phyloP scores from a whole-genome alignment of 108 stramenopile genomes.

The Cyclotella atomus region DNA sequence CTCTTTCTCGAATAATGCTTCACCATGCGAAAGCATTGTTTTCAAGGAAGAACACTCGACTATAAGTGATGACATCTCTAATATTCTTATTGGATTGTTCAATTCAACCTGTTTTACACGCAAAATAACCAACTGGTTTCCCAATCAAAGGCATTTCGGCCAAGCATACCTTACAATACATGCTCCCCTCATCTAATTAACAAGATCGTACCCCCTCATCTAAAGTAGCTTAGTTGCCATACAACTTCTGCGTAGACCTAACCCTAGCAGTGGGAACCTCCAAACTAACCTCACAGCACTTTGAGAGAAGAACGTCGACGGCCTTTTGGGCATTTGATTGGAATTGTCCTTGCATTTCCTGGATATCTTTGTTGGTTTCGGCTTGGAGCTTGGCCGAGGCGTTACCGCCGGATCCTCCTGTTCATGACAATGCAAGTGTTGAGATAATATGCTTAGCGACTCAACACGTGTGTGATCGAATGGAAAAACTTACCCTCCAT shows the following conservation, averaged over 20 bases:
- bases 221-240: constrained; percentile 45
- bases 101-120: too few relatives aligned
- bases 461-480: neutral
- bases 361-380: constrained; percentile 82
- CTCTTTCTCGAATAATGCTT: too few relatives aligned
- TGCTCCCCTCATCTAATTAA: neutral
- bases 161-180: too few relatives aligned
- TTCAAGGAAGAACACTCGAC: too few relatives aligned
- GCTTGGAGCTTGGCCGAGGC: constrained; percentile 85
- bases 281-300: constrained; percentile 93
- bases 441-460: neutral
- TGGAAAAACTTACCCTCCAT: constrained; percentile 31
- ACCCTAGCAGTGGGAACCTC: constrained; percentile 92
- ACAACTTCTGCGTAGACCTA: constrained; percentile 87
- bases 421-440: too few relatives aligned
- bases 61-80: too few relatives aligned
- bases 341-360: constrained; percentile 77
- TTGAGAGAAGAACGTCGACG: constrained; percentile 88
- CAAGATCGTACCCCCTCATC: neutral
- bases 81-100: too few relatives aligned
- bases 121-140: too few relatives aligned
- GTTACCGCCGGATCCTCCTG: constrained; percentile 76
- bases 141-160: too few relatives aligned
- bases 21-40: too few relatives aligned
- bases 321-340: constrained; percentile 91